A percentile compares a stretch with the other conserved stretches of the same genome.
Evolutionary conservation across 768 basidiomycete species (phyloP).

Genomic region (Gymnopilus dilepis): DNA sequence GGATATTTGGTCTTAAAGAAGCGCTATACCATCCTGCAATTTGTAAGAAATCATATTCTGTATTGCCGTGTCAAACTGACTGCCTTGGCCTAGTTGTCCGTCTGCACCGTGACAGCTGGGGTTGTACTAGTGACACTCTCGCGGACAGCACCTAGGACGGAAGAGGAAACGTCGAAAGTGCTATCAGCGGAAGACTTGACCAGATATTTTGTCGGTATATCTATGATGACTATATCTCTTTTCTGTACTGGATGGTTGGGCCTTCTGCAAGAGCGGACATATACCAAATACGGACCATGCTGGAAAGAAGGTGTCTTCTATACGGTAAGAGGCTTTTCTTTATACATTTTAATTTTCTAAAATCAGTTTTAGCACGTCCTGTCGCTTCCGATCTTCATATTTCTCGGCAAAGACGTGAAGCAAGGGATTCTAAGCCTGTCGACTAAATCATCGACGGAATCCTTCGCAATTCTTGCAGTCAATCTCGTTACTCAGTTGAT

Average conservation of each 20-base stretch:
- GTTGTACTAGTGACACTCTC: slow-evolving; percentile 78
- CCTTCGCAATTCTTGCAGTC: slow-evolving; percentile 61
- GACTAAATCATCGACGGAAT: slow-evolving; percentile 37
- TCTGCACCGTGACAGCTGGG: slow-evolving; percentile 69
- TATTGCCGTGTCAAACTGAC: not conserved
- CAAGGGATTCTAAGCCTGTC: slow-evolving; percentile 59
- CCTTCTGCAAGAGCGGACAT: slow-evolving; percentile 78
- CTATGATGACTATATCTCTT: slow-evolving; percentile 69
- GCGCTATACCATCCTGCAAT: slow-evolving; percentile 62
- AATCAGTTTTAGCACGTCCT: slow-evolving; percentile 64
- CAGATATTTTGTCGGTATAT: slow-evolving; percentile 68
- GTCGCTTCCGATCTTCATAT: slow-evolving; percentile 76
- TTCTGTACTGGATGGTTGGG: slow-evolving; percentile 74
- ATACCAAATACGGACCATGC: slow-evolving; percentile 70
- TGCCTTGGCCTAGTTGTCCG: slow-evolving; percentile 53
- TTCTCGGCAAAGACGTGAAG: slow-evolving; percentile 61
- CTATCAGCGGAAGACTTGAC: slow-evolving; percentile 39
- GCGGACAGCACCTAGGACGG: slow-evolving; percentile 41
- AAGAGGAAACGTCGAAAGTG: slow-evolving; percentile 23
- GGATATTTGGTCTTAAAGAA: slow-evolving; percentile 64
- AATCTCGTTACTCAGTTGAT: slow-evolving; percentile 78
- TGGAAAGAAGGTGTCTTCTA: slow-evolving; percentile 90
- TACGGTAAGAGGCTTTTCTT: slow-evolving; percentile 50
- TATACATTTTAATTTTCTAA: slow-evolving; percentile 1
- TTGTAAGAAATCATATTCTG: slow-evolving; percentile 46